Base-by-base conservation (phyloP, 1,284 basidiomycete genomes). In the Cryptococcus hybrid region DNA sequence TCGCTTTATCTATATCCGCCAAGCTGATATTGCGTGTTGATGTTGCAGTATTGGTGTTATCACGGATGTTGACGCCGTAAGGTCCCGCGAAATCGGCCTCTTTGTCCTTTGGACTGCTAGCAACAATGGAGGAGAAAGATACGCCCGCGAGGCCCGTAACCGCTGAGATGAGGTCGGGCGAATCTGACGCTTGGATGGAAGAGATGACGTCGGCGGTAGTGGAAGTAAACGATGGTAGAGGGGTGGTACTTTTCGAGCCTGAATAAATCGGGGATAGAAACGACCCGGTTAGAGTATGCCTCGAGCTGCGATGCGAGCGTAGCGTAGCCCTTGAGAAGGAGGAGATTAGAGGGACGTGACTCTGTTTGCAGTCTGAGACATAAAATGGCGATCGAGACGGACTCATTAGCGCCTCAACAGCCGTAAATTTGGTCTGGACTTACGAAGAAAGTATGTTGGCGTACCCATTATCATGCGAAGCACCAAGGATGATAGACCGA, bases 391-490 rank as follows among this genome's bases (percentile, higher is more conserved):
- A 30, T 30, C 3, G 30, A 4, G 3, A 9, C 3, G 30, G 30
- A 30, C 5, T 1, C 13, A 6, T 42, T 38, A 46, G n/a, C 38
- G 30, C 30, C 30, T 30, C 49, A 36, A 7, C 9, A n/a, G 24
- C 12, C n/a, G 46, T 18, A 18, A 8, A 3, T 12, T 18, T n/a
- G 55, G 12, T 54, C 55, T 13, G 49, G 36, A 66, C 60, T 52
- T 30, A 67, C 55, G 80, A 72, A 47, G 80, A 78, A 52, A 88
- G 80, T 78, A 82, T 44, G 79, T 80, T 57, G 67, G 83, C 72
- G 74, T 89, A 89, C 63, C 86, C 86, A 73, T 85, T 86, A 75
- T 89, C 86, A 70, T 88, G 86, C 62, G 84, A 85, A 57, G 86
- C 85, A 52, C 84, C 84, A 69, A 89, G 82, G 73, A 89, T 86